Evolutionary conservation across 2,329 filamentous ascomycete genomes (phyloP).

Genomic region (Colletotrichum camelliae): DNA sequence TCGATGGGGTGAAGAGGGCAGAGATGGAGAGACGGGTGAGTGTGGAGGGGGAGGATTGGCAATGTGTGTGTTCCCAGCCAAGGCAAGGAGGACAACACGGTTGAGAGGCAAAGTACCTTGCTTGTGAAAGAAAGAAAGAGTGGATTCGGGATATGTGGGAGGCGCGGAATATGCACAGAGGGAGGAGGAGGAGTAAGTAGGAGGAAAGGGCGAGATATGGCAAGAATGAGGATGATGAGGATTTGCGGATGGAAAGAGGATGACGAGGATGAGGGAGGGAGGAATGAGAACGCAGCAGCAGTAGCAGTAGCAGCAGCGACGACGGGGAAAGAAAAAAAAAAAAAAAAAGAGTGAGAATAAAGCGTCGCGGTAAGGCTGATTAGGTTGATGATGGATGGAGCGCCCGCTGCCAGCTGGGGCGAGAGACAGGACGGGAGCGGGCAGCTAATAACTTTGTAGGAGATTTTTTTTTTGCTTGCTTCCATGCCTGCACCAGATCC

Average conservation of each 20-base stretch:
- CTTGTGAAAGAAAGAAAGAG: constrained; percentile 10
- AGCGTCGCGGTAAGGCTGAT: constrained; percentile 20
- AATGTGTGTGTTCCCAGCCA: neutral
- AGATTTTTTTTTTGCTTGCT: neutral
- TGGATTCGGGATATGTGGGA: constrained; percentile 1
- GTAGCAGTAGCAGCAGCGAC: neutral
- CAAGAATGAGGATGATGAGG: neutral
- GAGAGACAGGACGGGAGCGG: constrained; percentile 17
- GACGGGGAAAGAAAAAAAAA: neutral
- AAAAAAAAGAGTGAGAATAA: neutral
- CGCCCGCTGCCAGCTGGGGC: constrained; percentile 11
- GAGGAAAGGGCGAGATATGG: neutral
- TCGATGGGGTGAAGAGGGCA: neutral
- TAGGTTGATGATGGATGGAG: constrained; percentile 18
- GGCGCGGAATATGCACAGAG: neutral
- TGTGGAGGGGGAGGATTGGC: neutral
- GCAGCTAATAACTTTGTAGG: constrained; percentile 21
- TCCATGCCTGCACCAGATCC: neutral
- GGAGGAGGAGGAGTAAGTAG: neutral
- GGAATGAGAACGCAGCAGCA: neutral
- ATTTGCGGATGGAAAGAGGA: neutral
- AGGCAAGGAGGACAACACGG: neutral
- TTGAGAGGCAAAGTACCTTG: neutral
- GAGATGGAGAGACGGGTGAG: neutral
- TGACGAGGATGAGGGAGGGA: neutral